Conservation (phyloP, 2,329 filamentous ascomycete genomes). For the Colletotrichum cordylinicola region DNA sequence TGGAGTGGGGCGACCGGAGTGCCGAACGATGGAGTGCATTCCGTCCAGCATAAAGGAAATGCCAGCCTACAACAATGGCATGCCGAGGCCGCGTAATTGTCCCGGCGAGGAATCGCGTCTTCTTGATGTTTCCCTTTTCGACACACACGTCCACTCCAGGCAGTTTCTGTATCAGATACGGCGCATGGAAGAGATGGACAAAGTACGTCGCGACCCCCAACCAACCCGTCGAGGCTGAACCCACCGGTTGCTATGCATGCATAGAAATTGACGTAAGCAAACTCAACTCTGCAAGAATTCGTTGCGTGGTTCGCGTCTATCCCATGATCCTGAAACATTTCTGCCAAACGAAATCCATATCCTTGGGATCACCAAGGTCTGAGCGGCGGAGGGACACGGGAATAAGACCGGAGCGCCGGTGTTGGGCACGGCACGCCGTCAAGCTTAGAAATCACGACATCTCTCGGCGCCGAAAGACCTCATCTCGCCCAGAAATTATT, state of each 20-base stretch:
- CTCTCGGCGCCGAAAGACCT: background rate
- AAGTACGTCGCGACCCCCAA: background rate
- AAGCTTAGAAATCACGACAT: constrained; percentile 19
- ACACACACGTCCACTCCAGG: background rate
- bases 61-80: background rate
- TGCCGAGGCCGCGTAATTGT: background rate
- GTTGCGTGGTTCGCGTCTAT: background rate
- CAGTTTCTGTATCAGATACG: background rate
- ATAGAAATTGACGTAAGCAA: background rate
- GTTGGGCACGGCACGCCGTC: background rate
- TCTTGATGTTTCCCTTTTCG: background rate
- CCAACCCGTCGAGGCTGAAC: background rate
- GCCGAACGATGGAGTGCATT: background rate
- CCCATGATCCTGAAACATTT: background rate
- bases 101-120: background rate
- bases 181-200: background rate
- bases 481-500: background rate
- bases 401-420: background rate
- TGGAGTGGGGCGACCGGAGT: background rate
- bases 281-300: background rate
- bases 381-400: background rate
- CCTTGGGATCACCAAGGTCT: background rate
- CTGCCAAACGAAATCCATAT: background rate
- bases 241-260: background rate
- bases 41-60: background rate